A percentile compares a stretch with the other conserved stretches of the same genome.
These are phyloP conservation scores for Vitis riparia DNA, from an alignment of 164 flowering plant genomes.

Conservation along the genomic window DNA sequence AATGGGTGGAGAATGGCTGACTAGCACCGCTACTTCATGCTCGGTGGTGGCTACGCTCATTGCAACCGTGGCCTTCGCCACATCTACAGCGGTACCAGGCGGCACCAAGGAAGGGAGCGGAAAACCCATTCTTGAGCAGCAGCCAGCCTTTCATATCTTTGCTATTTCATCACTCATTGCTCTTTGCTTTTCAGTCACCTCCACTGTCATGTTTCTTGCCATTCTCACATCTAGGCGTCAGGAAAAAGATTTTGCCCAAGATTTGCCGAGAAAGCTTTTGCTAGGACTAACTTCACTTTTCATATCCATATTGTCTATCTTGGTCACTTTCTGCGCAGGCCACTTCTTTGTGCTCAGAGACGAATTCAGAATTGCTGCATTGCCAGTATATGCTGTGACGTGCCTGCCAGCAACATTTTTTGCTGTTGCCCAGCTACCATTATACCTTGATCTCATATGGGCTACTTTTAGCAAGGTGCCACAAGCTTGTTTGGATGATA, in stretches of 20 bases:
- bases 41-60: slow-evolving; percentile 28
- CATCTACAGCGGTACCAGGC: slow-evolving; percentile 23
- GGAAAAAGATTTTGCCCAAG: slow-evolving; percentile 9
- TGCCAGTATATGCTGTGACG: slow-evolving; percentile 7
- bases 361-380: background rate
- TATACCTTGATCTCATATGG: slow-evolving; percentile 17
- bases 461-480: slow-evolving; percentile 11
- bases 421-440: slow-evolving; percentile 10
- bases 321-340: slow-evolving; percentile 30
- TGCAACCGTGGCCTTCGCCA: slow-evolving; percentile 30
- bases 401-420: slow-evolving; percentile 12
- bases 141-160: slow-evolving; percentile 17
- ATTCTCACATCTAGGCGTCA: slow-evolving; percentile 25
- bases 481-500: background rate
- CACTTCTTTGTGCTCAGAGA: slow-evolving; percentile 12
- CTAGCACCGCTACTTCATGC: slow-evolving; percentile 24
- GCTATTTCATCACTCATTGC: slow-evolving; percentile 24
- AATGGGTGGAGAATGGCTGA: slow-evolving; percentile 18
- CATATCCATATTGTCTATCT: slow-evolving; percentile 18
- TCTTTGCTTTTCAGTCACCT: slow-evolving; percentile 24
- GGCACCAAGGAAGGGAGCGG: slow-evolving; percentile 19
- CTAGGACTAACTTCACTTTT: slow-evolving; percentile 23
- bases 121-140: slow-evolving; percentile 5
- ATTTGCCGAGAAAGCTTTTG: slow-evolving; percentile 24
- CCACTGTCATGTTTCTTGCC: slow-evolving; percentile 19